Conservation (phyloP, 768 basidiomycete species). For the Lactifluus hygrophoroides region DNA sequence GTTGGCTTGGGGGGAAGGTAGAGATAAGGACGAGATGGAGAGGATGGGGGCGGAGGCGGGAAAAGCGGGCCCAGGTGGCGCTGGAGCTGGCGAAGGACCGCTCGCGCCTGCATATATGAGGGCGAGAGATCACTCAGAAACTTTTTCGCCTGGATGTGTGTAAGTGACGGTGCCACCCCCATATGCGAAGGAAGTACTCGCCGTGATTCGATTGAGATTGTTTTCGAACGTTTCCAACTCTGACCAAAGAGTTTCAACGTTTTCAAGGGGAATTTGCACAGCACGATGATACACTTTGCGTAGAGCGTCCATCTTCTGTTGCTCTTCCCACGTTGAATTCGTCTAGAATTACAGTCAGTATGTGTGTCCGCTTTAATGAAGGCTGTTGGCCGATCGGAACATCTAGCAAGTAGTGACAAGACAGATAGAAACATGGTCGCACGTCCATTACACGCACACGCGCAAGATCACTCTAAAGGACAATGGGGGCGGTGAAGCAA, state of each 20-base stretch:
- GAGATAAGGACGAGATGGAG: constrained; percentile 34
- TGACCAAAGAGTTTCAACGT: constrained; percentile 88
- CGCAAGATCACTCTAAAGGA: constrained; percentile 16
- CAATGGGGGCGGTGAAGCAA: constrained; percentile 4
- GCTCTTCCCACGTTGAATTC: constrained; percentile 87
- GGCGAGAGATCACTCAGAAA: constrained; percentile 91
- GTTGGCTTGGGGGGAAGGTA: constrained; percentile 64
- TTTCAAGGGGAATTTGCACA: constrained; percentile 89
- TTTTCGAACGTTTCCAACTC: constrained; percentile 92
- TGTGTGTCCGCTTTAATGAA: constrained; percentile 8
- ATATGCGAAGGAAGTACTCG: constrained; percentile 19
- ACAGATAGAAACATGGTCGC: constrained; percentile 3
- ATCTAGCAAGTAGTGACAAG: constrained; percentile 9
- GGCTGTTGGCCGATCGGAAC: constrained; percentile 2
- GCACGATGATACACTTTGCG: constrained; percentile 91
- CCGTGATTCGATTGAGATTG: constrained; percentile 79
- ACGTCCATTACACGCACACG: constrained; percentile 18
- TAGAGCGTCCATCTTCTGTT: constrained; percentile 89
- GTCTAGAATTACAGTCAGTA: constrained; percentile 33
- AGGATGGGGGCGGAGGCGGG: constrained; percentile 38
- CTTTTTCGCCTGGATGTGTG: constrained; percentile 67
- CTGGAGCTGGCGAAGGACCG: constrained; percentile 73
- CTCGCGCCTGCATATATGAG: constrained; percentile 91
- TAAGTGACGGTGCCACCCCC: background rate
- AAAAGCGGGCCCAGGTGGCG: constrained; percentile 59